Evolutionary conservation across 352 stramenopile genomes (phyloP).

Genomic region (Phytophthora tentaculata): DNA sequence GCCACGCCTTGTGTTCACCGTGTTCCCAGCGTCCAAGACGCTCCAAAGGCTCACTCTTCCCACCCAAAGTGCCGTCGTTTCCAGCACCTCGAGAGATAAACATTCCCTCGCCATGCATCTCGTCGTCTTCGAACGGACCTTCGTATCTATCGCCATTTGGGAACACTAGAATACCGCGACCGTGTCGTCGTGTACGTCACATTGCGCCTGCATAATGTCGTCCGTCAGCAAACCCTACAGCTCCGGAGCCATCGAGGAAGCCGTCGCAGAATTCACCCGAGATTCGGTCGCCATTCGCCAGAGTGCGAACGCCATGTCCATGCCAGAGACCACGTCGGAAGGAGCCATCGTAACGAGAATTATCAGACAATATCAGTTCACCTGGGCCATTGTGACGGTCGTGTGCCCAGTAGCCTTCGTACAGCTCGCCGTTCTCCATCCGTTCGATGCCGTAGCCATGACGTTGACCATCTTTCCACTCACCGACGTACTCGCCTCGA

Average conservation of each 20-base stretch:
- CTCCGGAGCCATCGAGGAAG: conserved; percentile 57
- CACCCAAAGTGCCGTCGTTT: conserved; percentile 20
- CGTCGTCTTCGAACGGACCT: conserved; percentile 86
- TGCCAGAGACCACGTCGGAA: conserved; percentile 81
- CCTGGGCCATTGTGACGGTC: conserved; percentile 75
- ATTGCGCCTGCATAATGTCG: conserved; percentile 77
- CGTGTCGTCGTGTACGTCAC: conserved; percentile 64
- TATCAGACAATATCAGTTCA: conserved; percentile 72
- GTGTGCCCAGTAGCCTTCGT: conserved; percentile 78
- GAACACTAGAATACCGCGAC: conserved; percentile 83
- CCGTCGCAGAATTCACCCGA: conserved; percentile 62
- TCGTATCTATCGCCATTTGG: conserved; percentile 91
- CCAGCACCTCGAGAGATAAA: conserved; percentile 45
- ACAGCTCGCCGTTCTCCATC: conserved; percentile 76
- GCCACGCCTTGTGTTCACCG: conserved; percentile 70
- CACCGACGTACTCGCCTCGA: conserved; percentile 80
- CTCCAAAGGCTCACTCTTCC: conserved; percentile 59
- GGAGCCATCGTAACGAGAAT: conserved; percentile 65
- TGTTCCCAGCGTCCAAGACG: conserved; percentile 65
- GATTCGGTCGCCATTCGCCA: conserved; percentile 68
- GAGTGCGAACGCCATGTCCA: conserved; percentile 64
- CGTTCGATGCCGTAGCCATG: conserved; percentile 85
- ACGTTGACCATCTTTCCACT: conserved; percentile 82
- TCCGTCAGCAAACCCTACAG: conserved; percentile 75
- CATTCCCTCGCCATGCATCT: conserved; percentile 86